phyloP scores from a whole-genome alignment of 2,329 filamentous ascomycete genomes.

The Aspergillus ochraceus region DNA sequence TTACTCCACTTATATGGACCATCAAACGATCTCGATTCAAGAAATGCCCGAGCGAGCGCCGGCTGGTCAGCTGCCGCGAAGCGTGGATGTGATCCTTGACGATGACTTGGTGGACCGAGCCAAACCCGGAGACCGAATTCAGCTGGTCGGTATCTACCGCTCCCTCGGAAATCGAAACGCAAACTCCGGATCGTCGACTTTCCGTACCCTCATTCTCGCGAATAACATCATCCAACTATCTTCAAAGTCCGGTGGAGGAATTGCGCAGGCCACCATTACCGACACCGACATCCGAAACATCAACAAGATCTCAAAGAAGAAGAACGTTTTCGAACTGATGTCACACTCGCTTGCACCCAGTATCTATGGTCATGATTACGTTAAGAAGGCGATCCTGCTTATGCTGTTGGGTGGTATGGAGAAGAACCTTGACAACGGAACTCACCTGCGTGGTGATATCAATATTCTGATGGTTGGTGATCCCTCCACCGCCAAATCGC shows the following conservation, averaged over 20 bases:
- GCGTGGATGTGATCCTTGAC: constrained; percentile 94
- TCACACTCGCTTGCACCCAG: constrained; percentile 94
- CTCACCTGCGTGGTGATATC: constrained; percentile 96
- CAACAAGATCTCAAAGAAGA: constrained; percentile 95
- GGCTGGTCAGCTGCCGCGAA: constrained; percentile 89
- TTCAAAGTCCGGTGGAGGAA: constrained; percentile 91
- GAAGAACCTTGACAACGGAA: constrained; percentile 98
- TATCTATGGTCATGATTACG: constrained; percentile 95
- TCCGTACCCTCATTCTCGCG: constrained; percentile 89
- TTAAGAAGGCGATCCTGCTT: constrained; percentile 95
- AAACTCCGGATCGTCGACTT: constrained; percentile 84
- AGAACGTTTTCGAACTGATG: constrained; percentile 86
- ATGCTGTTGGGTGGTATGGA: constrained; percentile 96
- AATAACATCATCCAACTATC: constrained; percentile 95
- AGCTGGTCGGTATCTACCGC: constrained; percentile 93
- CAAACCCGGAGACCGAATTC: constrained; percentile 93
- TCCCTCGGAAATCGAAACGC: constrained; percentile 94
- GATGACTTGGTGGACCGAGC: constrained; percentile 93
- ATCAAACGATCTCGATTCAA: constrained; percentile 97
- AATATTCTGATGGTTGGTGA: constrained; percentile 99
- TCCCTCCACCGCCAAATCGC: constrained; percentile 97
- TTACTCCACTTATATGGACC: constrained; percentile 91
- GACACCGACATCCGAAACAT: constrained; percentile 98
- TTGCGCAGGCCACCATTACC: constrained; percentile 88
- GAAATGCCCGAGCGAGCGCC: constrained; percentile 98